Conservation (phyloP, 1,139 yeast species). For the Oligophagozyma castellii region DNA sequence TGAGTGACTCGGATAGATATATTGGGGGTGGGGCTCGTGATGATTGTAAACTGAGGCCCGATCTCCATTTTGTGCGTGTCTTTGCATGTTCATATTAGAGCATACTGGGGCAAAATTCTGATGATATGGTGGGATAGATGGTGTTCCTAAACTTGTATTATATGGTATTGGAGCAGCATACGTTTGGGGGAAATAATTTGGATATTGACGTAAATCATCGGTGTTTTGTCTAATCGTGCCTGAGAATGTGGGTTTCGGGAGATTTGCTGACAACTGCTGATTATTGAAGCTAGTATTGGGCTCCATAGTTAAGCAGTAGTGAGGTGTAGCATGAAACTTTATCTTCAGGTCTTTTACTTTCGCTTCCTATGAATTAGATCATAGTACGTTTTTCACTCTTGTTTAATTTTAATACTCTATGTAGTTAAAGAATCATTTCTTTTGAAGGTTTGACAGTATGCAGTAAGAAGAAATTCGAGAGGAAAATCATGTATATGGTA, state of each 20-base stretch:
- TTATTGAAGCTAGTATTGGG: conserved; percentile 1
- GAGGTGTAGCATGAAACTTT: too few relatives aligned
- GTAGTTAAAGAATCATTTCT: too few relatives aligned
- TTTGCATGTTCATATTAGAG: not conserved
- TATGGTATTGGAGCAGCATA: not conserved
- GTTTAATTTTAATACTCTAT: too few relatives aligned
- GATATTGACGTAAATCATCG: not conserved
- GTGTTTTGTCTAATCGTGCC: conserved; percentile 9
- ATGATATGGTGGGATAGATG: not conserved
- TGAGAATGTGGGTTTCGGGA: conserved; percentile 21
- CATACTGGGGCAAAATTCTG: not conserved
- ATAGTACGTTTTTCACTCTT: too few relatives aligned
- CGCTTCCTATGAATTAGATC: too few relatives aligned
- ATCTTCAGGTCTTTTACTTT: too few relatives aligned
- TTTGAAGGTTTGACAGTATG: too few relatives aligned
- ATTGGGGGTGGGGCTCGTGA: too few relatives aligned
- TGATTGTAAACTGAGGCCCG: not conserved
- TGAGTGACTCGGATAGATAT: too few relatives aligned
- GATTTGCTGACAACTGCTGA: not conserved
- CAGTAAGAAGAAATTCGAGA: too few relatives aligned
- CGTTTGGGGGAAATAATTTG: not conserved
- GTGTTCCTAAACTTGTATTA: not conserved
- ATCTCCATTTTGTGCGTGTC: not conserved
- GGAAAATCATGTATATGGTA: too few relatives aligned
- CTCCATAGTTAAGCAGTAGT: too few relatives aligned